These are phyloP conservation scores for Cucurbita argyrosperma DNA, from an alignment of 306 rosid species.

Conservation along the genomic window DNA sequence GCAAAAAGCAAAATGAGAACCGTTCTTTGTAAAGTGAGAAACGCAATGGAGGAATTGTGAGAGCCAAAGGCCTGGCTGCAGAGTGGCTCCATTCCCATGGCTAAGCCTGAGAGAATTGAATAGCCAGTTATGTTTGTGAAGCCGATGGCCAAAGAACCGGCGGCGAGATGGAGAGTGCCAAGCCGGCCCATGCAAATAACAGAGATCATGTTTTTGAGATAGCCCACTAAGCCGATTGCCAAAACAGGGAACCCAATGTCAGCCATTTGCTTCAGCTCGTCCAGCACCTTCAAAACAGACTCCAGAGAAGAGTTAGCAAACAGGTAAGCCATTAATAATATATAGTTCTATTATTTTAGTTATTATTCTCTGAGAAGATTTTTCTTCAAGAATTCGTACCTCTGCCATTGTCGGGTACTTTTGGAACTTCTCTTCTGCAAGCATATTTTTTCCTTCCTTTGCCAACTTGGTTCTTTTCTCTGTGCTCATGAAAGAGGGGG, in stretches of 20 bases:
- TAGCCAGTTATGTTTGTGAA: conserved; percentile 13
- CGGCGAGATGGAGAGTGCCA: conserved; percentile 13
- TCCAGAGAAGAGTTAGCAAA: background rate
- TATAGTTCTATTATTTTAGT: background rate
- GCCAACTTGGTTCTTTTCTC: background rate
- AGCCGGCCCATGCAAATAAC: conserved; percentile 15
- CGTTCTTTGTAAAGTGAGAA: conserved; percentile 41
- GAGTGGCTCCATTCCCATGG: conserved; percentile 17
- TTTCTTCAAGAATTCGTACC: conserved; percentile 36
- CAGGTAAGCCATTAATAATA: background rate
- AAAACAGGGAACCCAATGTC: conserved; percentile 60
- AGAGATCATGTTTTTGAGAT: conserved; percentile 22
- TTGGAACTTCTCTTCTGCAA: conserved; percentile 16
- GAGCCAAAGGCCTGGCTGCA: conserved; percentile 28
- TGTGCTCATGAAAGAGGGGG: background rate
- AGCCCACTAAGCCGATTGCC: conserved; percentile 54
- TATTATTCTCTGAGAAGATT: background rate
- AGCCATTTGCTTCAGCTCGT: conserved; percentile 48
- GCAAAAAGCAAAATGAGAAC: conserved; percentile 35
- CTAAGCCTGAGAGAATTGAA: conserved; percentile 7
- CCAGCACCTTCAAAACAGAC: conserved; percentile 32
- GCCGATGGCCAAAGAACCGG: conserved; percentile 13
- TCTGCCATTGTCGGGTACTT: conserved; percentile 39
- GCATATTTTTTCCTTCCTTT: conserved; percentile 18
- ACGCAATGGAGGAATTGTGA: conserved; percentile 27